Evolutionary conservation across 1,139 yeast genomes (phyloP), one percentile per base, ranked within the genome.

Genomic region (Schwanniomyces etchellsii): DNA sequence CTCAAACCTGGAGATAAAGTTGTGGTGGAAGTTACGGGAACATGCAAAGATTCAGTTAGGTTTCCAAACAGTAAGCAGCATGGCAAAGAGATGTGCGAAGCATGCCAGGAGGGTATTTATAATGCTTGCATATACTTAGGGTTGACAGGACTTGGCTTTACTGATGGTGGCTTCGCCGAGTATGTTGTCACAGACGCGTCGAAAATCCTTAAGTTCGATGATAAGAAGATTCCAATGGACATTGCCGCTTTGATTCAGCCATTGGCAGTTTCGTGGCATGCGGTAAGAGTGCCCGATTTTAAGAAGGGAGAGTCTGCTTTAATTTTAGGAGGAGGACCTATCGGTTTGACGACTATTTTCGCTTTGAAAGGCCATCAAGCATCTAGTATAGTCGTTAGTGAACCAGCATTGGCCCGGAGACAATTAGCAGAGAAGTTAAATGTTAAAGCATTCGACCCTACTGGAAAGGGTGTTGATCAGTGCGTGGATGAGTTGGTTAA

Each of bases 271-370:
- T 70, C 77, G 9, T 74, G 77, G 77, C 81, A 74, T 47, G 81
- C 78, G 1, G 70, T 72, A 21, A 58, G 62, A 30, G 51, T 63
- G 13, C 54, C 74, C 0, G 34, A 39, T 21, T 61, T 72, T 42
- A 46, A 23, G 34, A 47, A 44, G n/a, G 80, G 78, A 17, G 60
- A 65, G 24, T 55, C 67, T 10, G 80, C 76, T 3, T 47, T 76
- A 20, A 70, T 77, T 27, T 50, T 76, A 3, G 81, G 82, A 22
- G 75, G 77, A 29, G 83, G 83, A 4, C 81, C 82, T 17, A 76
- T 77, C 45, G 83, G 83, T 2, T 50, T 76, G 25, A 73, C 77
- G 14, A 64, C 77, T 1, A 57, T 75, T 20, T 52, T 75, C 29
- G 80, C 80, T 1, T 56, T 77, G 27, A 68, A 73, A 38, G 82